Base-by-base conservation (phyloP, 495 filamentous ascomycete genomes). In the Chaetomium fimeti region DNA sequence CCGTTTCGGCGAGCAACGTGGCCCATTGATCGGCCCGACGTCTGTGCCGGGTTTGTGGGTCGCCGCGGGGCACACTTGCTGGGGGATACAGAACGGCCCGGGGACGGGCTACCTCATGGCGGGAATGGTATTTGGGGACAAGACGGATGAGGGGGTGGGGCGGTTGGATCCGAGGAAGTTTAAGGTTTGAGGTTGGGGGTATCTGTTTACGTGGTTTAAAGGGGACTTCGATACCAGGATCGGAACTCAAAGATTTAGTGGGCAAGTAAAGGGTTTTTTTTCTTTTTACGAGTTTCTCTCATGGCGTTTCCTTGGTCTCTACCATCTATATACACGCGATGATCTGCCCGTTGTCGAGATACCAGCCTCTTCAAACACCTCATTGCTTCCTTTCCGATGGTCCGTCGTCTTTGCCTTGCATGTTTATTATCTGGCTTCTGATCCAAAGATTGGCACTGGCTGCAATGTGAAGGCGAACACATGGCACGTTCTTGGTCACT, bases 21-120 rank as follows among this genome's bases (percentile, higher is more conserved):
- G 88, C 2, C 94, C 94, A 36, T 75, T 97, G 32, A 83, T 98
- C 38, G 94, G 91, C 1, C 77, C 84, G 65, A 91, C 92, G 25
- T 82, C 85, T 5, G 84, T 88, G 1, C 85, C 87, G 25, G 92
- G 95, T 0, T 69, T 97, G 42, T 86, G 92, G 72, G 77, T 98
- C 65, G 94, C 95, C 3, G 83, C 91, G 8, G 94, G 94, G 15
- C 94, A 98, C 77, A 96, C 91, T 4, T 98, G 94, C 76, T 98
- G 94, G 94, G 93, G 93, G 18, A 96, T 98, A 57, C 93, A 97
- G 75, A 98, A 98, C 81, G 92, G 87, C 3, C 92, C 93, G 5
- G 95, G 86, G 8, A 97, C 93, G 22, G 94, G 93, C 5, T 91
- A 89, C 80, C 76, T 96, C 42, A 89, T 98, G 78, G 90, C 89